Evolutionary conservation across 1,139 yeast species (phyloP).

Genomic region (Yamadazyma taylorii): DNA sequence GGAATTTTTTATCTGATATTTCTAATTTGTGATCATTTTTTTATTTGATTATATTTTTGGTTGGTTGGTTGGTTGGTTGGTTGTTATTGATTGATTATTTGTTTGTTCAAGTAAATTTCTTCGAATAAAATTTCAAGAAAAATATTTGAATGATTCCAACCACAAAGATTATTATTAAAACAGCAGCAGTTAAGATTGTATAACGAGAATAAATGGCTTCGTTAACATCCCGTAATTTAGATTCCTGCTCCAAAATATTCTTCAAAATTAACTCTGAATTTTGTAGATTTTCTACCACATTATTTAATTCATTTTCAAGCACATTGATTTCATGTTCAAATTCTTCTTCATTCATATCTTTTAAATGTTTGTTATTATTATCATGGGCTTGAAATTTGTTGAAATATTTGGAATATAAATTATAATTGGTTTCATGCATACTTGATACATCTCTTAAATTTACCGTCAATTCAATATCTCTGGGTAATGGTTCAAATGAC

Average conservation of each 20-base stretch:
- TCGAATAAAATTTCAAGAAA: slow-evolving; percentile 20
- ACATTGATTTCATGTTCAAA: slow-evolving; percentile 32
- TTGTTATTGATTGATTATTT: no score
- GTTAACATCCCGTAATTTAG: slow-evolving; percentile 37
- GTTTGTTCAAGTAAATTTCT: not conserved
- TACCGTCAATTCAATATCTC: slow-evolving; percentile 37
- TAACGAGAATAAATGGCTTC: slow-evolving; percentile 39
- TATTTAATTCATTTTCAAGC: slow-evolving; percentile 32
- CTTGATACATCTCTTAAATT: slow-evolving; percentile 36
- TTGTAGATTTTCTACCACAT: slow-evolving; percentile 30
- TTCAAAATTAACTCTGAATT: slow-evolving; percentile 28
- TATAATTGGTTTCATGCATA: slow-evolving; percentile 37
- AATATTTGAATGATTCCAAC: slow-evolving; percentile 33
- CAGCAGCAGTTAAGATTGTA: slow-evolving; percentile 27
- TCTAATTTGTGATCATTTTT: no score
- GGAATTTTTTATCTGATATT: no score
- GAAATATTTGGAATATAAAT: slow-evolving; percentile 37
- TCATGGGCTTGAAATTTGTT: slow-evolving; percentile 19
- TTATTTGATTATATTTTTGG: no score
- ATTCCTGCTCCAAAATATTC: slow-evolving; percentile 36
- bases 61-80: no score
- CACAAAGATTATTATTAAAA: slow-evolving; percentile 27
- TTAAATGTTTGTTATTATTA: slow-evolving; percentile 10
- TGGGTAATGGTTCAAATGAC: slow-evolving; percentile 36
- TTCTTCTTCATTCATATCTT: slow-evolving; percentile 29